A percentile compares a stretch with the other conserved stretches of the same genome.
Evolutionary conservation across 306 rosid species (phyloP).

Genomic region (Delonix regia): DNA sequence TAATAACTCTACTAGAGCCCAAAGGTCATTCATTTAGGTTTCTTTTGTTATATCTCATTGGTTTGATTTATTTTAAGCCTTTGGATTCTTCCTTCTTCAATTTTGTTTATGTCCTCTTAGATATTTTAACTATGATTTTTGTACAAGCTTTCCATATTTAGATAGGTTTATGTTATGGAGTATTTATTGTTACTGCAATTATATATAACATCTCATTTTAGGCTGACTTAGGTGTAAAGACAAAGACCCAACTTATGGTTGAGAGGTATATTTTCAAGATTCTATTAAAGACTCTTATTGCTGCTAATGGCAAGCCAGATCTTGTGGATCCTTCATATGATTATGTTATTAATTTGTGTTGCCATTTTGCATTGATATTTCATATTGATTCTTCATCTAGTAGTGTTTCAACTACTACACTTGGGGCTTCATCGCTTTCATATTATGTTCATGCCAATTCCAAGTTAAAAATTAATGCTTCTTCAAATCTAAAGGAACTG

Average conservation of each 20-base stretch:
- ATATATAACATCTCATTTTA: conserved; percentile 45
- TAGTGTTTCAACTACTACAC: conserved; percentile 56
- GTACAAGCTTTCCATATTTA: background rate
- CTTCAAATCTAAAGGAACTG: conserved; percentile 90
- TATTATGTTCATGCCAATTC: conserved; percentile 60
- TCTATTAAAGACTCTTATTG: conserved; percentile 86
- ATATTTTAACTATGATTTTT: conserved; percentile 4
- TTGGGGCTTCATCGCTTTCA: conserved; percentile 64
- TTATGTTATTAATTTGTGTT: conserved; percentile 83
- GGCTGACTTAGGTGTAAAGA: conserved; percentile 99
- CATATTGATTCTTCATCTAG: conserved; percentile 70
- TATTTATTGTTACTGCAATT: conserved; percentile 41
- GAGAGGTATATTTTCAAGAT: conserved; percentile 95
- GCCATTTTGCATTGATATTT: conserved; percentile 95
- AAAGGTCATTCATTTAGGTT: conserved; percentile 2
- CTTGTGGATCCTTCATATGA: conserved; percentile 82
- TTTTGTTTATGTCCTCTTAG: conserved; percentile 6
- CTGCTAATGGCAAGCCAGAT: conserved; percentile 88
- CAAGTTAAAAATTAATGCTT: conserved; percentile 60
- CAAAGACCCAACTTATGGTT: conserved; percentile 98
- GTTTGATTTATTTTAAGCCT: conserved; percentile 18
- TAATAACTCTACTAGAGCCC: conserved; percentile 1
- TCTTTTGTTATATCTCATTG: conserved; percentile 17
- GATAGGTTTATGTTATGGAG: conserved; percentile 6
- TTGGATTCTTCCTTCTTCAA: conserved; percentile 6